phyloP scores from a whole-genome alignment of 306 rosid genomes.

The Dalbergia cultrata region DNA sequence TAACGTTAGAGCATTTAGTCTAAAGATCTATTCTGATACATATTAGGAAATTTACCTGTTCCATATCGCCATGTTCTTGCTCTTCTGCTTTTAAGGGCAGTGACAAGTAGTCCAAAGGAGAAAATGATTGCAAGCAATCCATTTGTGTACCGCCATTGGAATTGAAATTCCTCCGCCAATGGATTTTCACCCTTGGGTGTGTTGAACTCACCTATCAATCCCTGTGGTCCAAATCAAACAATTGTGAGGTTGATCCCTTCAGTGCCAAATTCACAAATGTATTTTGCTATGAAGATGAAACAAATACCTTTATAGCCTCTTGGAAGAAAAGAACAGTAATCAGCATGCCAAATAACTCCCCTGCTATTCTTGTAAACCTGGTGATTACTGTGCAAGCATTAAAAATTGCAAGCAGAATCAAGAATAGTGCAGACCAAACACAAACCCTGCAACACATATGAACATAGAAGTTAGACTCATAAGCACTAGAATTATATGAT shows the following conservation, averaged over 20 bases:
- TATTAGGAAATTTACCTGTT: slow-evolving; percentile 63
- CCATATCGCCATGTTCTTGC: slow-evolving; percentile 93
- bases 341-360: slow-evolving; percentile 88
- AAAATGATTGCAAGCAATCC: slow-evolving; percentile 82
- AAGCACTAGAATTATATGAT: not conserved
- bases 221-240: slow-evolving; percentile 59
- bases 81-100: slow-evolving; percentile 76
- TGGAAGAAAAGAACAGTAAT: slow-evolving; percentile 88
- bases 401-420: slow-evolving; percentile 80
- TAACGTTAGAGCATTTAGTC: not conserved
- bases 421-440: slow-evolving; percentile 78
- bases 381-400: slow-evolving; percentile 75
- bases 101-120: slow-evolving; percentile 67
- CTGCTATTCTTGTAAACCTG: slow-evolving; percentile 89
- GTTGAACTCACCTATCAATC: slow-evolving; percentile 76
- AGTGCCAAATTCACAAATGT: slow-evolving; percentile 18
- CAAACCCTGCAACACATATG: slow-evolving; percentile 77
- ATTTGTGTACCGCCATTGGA: slow-evolving; percentile 77
- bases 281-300: slow-evolving; percentile 33
- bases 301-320: slow-evolving; percentile 81
- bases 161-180: slow-evolving; percentile 53
- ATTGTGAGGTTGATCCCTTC: slow-evolving; percentile 30
- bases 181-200: slow-evolving; percentile 56
- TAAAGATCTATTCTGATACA: slow-evolving; percentile 8
- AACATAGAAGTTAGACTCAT: slow-evolving; percentile 20